phyloP scores from a whole-genome alignment of 352 stramenopile species.

The Globisporangium solare region DNA sequence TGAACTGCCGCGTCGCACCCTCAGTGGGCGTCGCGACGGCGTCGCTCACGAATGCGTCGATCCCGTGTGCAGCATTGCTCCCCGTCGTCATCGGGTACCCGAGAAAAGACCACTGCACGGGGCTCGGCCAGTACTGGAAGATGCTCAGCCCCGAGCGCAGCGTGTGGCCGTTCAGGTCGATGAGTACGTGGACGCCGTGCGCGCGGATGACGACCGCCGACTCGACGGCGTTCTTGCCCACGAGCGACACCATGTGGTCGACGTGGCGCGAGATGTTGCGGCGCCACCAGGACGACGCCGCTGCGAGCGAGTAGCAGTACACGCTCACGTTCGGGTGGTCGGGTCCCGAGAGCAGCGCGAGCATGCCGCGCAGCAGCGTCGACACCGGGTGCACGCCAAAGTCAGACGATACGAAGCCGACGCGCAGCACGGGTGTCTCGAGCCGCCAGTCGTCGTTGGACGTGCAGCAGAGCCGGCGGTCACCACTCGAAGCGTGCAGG shows the following conservation, averaged over 20 bases:
- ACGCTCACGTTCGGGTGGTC: slow-evolving; percentile 32
- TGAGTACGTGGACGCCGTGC: slow-evolving; percentile 62
- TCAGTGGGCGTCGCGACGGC: slow-evolving; percentile 44
- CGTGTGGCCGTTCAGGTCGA: slow-evolving; percentile 85
- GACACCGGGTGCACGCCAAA: slow-evolving; percentile 80
- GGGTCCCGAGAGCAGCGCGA: slow-evolving; percentile 36
- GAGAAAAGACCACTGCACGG: slow-evolving; percentile 68
- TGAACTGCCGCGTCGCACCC: slow-evolving; percentile 32
- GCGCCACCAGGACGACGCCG: slow-evolving; percentile 69
- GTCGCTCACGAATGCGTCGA: slow-evolving; percentile 75
- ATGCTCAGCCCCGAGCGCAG: slow-evolving; percentile 67
- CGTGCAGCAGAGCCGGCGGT: slow-evolving; percentile 15
- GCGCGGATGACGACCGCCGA: slow-evolving; percentile 47
- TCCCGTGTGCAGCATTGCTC: slow-evolving; percentile 17
- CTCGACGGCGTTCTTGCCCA: slow-evolving; percentile 41
- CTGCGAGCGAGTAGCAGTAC: slow-evolving; percentile 69
- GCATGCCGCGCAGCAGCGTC: slow-evolving; percentile 57
- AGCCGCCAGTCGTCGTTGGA: slow-evolving; percentile 16
- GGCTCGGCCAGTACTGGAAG: slow-evolving; percentile 53
- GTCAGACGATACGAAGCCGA: slow-evolving; percentile 80
- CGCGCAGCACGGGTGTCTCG: slow-evolving; percentile 26
- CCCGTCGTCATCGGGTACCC: slow-evolving; percentile 78
- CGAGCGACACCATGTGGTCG: slow-evolving; percentile 64
- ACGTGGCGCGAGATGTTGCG: slow-evolving; percentile 69
- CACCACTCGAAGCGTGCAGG: neutral